Percentiles rank a stretch among this genome's conserved stretches.
phyloP scores from a whole-genome alignment of 2,329 filamentous ascomycete genomes.

The Metarhizium rileyi region DNA sequence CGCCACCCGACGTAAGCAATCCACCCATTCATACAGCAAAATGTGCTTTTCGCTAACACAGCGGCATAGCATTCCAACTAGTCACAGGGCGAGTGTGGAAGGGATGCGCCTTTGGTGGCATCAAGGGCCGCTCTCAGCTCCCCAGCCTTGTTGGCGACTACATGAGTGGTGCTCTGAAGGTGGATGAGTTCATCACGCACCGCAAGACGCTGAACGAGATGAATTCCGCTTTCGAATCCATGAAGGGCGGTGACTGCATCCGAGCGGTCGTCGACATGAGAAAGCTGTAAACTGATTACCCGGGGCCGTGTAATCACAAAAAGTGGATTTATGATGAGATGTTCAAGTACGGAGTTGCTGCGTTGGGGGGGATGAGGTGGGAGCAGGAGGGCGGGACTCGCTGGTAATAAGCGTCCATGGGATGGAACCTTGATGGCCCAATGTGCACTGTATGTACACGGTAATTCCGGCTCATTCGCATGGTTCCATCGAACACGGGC shows the following conservation, averaged over 20 bases:
- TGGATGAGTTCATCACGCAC: slow-evolving; percentile 99
- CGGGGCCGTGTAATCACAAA: not conserved
- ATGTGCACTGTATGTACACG: not conserved
- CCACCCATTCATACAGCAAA: not conserved
- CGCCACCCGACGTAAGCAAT: slow-evolving; percentile 71
- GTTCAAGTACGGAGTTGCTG: not conserved
- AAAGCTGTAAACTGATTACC: slow-evolving; percentile 17
- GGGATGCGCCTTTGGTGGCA: slow-evolving; percentile 93
- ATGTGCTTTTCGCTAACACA: not conserved
- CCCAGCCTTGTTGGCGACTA: slow-evolving; percentile 83
- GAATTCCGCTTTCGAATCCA: slow-evolving; percentile 82
- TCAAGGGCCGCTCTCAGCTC: slow-evolving; percentile 94
- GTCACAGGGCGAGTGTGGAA: slow-evolving; percentile 97
- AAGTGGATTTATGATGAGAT: not conserved
- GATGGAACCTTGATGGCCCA: slow-evolving; percentile 2
- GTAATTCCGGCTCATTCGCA: not conserved
- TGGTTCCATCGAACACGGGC: not conserved
- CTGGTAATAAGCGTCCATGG: not conserved
- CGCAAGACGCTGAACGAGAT: slow-evolving; percentile 73
- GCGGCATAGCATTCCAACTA: slow-evolving; percentile 76
- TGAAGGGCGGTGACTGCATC: slow-evolving; percentile 97
- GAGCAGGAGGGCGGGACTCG: not conserved
- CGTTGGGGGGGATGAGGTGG: not conserved
- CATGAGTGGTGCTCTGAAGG: slow-evolving; percentile 81
- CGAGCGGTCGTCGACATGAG: slow-evolving; percentile 75